A percentile compares a stretch with the other conserved stretches of the same genome.
Evolutionary conservation across 2,329 filamentous ascomycete species (phyloP).

Genomic region (Fusarium poae): DNA sequence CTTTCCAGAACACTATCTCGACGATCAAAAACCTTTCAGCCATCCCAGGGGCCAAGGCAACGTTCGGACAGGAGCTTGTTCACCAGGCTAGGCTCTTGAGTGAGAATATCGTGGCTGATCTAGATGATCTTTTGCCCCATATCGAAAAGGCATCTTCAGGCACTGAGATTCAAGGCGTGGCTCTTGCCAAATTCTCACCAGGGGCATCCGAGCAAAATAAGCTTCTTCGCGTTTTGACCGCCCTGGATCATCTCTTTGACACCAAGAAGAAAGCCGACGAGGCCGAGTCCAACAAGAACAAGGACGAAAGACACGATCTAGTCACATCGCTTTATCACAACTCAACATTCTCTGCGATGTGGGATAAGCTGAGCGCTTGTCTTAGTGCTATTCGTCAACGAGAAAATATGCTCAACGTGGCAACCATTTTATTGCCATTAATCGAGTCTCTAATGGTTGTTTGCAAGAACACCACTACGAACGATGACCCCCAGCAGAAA

Average conservation of each 20-base stretch:
- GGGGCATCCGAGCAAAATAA: slow-evolving; percentile 97
- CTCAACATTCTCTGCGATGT: slow-evolving; percentile 88
- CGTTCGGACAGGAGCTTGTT: slow-evolving; percentile 94
- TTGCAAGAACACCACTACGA: slow-evolving; percentile 94
- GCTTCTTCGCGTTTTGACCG: slow-evolving; percentile 89
- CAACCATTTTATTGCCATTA: slow-evolving; percentile 91
- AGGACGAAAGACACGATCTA: slow-evolving; percentile 82
- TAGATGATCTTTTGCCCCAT: slow-evolving; percentile 86
- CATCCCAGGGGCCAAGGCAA: slow-evolving; percentile 88
- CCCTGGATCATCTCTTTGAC: slow-evolving; percentile 95
- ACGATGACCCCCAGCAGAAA: slow-evolving; percentile 73
- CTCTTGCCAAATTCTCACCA: slow-evolving; percentile 94
- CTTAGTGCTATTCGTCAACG: slow-evolving; percentile 88
- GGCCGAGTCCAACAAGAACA: slow-evolving; percentile 64
- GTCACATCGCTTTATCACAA: slow-evolving; percentile 91
- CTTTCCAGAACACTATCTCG: slow-evolving; percentile 95
- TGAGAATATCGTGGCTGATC: slow-evolving; percentile 84
- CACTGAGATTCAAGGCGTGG: slow-evolving; percentile 94
- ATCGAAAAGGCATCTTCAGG: slow-evolving; percentile 89
- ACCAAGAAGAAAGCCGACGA: slow-evolving; percentile 74
- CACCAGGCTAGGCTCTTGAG: slow-evolving; percentile 87
- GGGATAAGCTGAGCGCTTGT: slow-evolving; percentile 92
- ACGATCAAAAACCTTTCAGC: slow-evolving; percentile 98
- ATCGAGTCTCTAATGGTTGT: slow-evolving; percentile 99
- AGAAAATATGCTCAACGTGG: slow-evolving; percentile 96